These are phyloP conservation scores for Boletus pseudopeckii DNA, from an alignment of 768 basidiomycete genomes.

Conservation along the genomic window DNA sequence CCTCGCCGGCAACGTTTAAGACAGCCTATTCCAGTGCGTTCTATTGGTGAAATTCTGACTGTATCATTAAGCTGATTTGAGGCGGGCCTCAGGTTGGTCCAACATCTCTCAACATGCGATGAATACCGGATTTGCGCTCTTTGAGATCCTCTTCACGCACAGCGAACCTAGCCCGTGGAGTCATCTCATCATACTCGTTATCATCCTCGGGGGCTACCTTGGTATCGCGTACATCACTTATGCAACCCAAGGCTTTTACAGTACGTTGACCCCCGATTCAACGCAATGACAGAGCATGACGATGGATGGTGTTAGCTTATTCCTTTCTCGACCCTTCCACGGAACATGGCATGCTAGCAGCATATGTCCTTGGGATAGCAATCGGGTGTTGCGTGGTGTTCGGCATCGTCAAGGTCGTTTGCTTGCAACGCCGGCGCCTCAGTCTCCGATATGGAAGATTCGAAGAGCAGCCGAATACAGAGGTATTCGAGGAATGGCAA, in stretches of 20 bases:
- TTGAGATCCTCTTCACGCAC: slow-evolving; percentile 58
- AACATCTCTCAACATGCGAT: slow-evolving; percentile 60
- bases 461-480: slow-evolving; percentile 10
- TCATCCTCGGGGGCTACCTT: slow-evolving; percentile 55
- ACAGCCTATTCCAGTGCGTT: slow-evolving; percentile 39
- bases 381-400: slow-evolving; percentile 53
- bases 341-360: slow-evolving; percentile 46
- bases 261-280: slow-evolving; percentile 37
- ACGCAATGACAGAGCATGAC: background rate
- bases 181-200: slow-evolving; percentile 42
- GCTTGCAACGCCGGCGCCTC: slow-evolving; percentile 37
- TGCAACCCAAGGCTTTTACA: slow-evolving; percentile 59
- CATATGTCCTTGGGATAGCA: slow-evolving; percentile 60
- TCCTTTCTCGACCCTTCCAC: slow-evolving; percentile 56
- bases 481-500: slow-evolving; percentile 46
- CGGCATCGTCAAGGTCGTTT: slow-evolving; percentile 40
- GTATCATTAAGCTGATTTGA: background rate
- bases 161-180: slow-evolving; percentile 51
- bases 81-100: slow-evolving; percentile 44
- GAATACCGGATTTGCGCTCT: slow-evolving; percentile 53
- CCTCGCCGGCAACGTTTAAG: slow-evolving; percentile 40
- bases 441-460: slow-evolving; percentile 14
- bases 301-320: slow-evolving; percentile 47
- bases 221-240: slow-evolving; percentile 67
- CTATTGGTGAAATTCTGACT: background rate